phyloP scores from a whole-genome alignment of 1,139 yeast species.

The Hansenula sp. region DNA sequence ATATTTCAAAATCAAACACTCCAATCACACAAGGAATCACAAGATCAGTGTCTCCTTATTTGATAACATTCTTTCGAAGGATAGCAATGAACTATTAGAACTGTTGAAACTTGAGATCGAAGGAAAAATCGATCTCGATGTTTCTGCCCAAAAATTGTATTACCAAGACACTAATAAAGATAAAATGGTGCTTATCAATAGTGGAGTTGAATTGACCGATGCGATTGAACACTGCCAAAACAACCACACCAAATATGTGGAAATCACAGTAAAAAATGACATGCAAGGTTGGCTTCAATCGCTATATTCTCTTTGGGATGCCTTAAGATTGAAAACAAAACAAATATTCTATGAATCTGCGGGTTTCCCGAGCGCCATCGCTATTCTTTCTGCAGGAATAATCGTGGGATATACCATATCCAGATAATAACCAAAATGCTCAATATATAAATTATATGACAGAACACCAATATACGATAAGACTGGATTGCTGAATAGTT shows the following conservation, averaged over 20 bases:
- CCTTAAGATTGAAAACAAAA: not conserved
- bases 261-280: not conserved
- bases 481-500: no score
- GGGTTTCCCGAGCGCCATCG: not conserved
- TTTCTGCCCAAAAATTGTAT: conserved; percentile 23
- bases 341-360: not conserved
- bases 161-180: conserved; percentile 31
- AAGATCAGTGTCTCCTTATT: conserved; percentile 20
- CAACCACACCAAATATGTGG: not conserved
- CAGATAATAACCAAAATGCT: no score
- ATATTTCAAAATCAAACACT: conserved; percentile 16
- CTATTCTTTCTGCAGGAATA: not conserved
- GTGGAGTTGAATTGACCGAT: conserved; percentile 29
- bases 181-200: conserved; percentile 27
- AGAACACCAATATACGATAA: no score
- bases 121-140: conserved; percentile 20
- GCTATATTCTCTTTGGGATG: not conserved
- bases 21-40: conserved; percentile 11
- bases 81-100: conserved; percentile 19
- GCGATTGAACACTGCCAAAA: conserved; percentile 20
- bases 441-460: no score
- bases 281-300: not conserved
- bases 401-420: not conserved
- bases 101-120: conserved; percentile 24
- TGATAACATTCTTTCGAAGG: conserved; percentile 14